Evolutionary conservation across 495 filamentous ascomycete genomes (phyloP).

Genomic region (Aspergillus indologenus): DNA sequence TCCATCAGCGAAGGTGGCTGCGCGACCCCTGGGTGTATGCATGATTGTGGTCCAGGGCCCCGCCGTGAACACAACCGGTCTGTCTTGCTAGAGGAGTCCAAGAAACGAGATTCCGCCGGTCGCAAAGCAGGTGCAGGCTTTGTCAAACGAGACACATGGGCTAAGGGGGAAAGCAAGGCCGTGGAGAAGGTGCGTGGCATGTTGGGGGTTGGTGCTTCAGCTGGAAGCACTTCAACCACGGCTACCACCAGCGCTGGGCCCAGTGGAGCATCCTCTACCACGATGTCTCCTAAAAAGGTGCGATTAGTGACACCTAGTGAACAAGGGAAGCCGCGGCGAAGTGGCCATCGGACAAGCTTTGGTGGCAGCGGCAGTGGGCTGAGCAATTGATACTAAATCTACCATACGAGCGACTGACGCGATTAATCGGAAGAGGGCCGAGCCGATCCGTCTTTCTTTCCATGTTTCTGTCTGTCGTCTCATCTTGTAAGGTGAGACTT

Average conservation of each 20-base stretch:
- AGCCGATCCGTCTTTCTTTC: not conserved
- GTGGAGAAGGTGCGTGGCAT: constrained; percentile 49
- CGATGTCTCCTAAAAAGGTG: constrained; percentile 45
- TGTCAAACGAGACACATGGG: constrained; percentile 45
- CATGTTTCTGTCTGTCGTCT: not conserved
- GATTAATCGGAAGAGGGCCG: not conserved
- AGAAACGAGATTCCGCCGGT: constrained; percentile 36
- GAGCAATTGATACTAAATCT: constrained; percentile 1
- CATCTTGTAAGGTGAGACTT: not conserved
- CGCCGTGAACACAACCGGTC: constrained; percentile 48
- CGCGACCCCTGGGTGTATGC: constrained; percentile 68
- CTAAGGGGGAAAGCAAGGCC: constrained; percentile 41
- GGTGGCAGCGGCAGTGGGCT: constrained; percentile 14
- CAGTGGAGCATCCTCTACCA: constrained; percentile 24
- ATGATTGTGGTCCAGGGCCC: constrained; percentile 66
- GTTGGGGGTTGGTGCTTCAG: constrained; percentile 32
- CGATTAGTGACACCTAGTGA: constrained; percentile 44
- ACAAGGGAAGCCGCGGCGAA: constrained; percentile 30
- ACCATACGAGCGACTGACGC: not conserved
- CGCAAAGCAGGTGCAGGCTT: constrained; percentile 35
- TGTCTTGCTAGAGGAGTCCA: constrained; percentile 33
- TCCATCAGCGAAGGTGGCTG: constrained; percentile 66
- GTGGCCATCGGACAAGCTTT: constrained; percentile 25
- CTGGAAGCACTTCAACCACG: constrained; percentile 25
- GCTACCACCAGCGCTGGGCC: constrained; percentile 13